These are phyloP conservation scores for Sanghuangporus weigelae DNA, from an alignment of 1,284 basidiomycete species.

Conservation along the genomic window DNA sequence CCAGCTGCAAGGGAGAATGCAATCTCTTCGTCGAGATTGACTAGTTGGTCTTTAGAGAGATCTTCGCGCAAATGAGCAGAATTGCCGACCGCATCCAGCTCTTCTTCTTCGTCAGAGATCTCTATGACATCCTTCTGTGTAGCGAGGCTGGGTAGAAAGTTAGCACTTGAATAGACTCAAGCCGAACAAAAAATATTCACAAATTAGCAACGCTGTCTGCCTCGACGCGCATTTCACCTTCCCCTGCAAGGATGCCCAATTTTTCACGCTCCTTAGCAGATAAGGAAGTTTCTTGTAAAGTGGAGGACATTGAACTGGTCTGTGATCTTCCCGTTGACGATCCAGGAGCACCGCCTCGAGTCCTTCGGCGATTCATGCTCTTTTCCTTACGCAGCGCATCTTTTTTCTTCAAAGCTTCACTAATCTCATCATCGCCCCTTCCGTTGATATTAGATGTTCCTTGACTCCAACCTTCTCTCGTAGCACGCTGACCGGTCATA, in stretches of 20 bases:
- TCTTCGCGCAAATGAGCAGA: neutral
- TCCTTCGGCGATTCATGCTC: constrained; percentile 49
- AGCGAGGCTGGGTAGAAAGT: constrained; percentile 4
- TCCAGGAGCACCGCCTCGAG: constrained; percentile 59
- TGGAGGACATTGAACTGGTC: constrained; percentile 6
- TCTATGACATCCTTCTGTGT: constrained; percentile 12
- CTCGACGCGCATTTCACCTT: constrained; percentile 45
- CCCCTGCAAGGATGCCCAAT: constrained; percentile 28
- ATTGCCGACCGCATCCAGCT: constrained; percentile 15
- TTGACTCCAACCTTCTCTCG: constrained; percentile 17
- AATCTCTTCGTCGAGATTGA: constrained; percentile 28
- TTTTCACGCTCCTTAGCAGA: constrained; percentile 21
- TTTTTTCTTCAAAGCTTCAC: constrained; percentile 72
- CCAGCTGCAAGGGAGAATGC: constrained; percentile 16
- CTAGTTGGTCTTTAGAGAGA: constrained; percentile 27
- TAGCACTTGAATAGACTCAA: neutral
- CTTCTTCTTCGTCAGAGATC: constrained; percentile 19
- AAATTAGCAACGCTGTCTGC: constrained; percentile 52
- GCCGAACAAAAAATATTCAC: constrained; percentile 35
- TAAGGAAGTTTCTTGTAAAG: constrained; percentile 15
- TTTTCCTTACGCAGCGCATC: constrained; percentile 55
- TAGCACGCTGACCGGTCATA: constrained; percentile 19
- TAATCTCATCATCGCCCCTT: constrained; percentile 29
- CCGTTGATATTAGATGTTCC: constrained; percentile 10
- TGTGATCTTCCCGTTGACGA: constrained; percentile 22